Base-by-base conservation (phyloP, 805 yeast species). In the Candida succiphila region DNA sequence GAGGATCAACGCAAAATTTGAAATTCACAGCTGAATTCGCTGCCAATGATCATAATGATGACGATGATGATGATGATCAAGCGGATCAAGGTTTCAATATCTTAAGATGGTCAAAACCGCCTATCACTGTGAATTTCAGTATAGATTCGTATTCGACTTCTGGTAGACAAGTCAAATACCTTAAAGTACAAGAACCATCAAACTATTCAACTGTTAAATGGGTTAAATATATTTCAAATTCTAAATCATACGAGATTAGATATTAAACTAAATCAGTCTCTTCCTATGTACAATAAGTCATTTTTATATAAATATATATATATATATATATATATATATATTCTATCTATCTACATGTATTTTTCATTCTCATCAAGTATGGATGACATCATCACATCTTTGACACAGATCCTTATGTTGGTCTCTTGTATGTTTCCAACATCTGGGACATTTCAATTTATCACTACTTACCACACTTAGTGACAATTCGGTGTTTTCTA, bases 241-340 rank as follows among this genome's bases (percentile, higher is more conserved):
- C 89, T 0, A 95, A 95, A 1, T 71, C 81, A 6, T 87, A 84
- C 45, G 96, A 88, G 40, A 67, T 85, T 8, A 64, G 96, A 35
- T 76, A 76, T 21, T 21, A 21, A 7, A 8, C 23, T 21, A 21
- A 8, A 21, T 21, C 10, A 21, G 7, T 21, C 10, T 8, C 10
- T 21, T 21, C 10, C 23, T 21, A 21, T 21, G 23, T 21, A 21
- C 23, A 21, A 10, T 21, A 21, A n/a, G n/a, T n/a, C n/a, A n/a
- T n/a, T n/a, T n/a, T 15, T 25, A 14, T 27, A 17, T 17, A 16
- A 17, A 5, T 8, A 7, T 17, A 16, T 27, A 27, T 17, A 24
- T 24, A 22, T 24, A 15, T 27, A 7, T 18, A n/a, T 21, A 6
- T 29, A n/a, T 22, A 30, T 22, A 17, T 22, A 30, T 24, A 12